Percentiles rank a stretch among this genome's conserved stretches.
Evolutionary conservation across 2,329 filamentous ascomycete species (phyloP).

Genomic region (Colletotrichum lupini): DNA sequence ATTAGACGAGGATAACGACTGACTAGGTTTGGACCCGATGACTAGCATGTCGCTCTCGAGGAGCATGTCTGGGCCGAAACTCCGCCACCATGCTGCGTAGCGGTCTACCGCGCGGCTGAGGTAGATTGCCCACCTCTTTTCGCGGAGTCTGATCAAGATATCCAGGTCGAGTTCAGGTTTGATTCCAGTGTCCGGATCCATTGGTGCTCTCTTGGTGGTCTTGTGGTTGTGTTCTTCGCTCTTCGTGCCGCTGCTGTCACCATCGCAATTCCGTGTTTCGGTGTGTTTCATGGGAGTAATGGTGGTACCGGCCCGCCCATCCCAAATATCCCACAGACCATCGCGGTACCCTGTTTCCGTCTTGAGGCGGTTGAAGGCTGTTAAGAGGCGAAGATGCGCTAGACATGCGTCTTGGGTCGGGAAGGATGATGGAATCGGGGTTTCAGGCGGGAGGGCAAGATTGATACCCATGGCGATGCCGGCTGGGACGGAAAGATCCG

Average conservation of each 20-base stretch:
- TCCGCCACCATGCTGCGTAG: slow-evolving; percentile 70
- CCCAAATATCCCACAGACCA: slow-evolving; percentile 69
- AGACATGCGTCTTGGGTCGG: slow-evolving; percentile 19
- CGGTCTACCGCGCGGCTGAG: slow-evolving; percentile 71
- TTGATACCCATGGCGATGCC: neutral
- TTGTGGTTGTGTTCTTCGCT: neutral
- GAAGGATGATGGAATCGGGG: too few species aligned
- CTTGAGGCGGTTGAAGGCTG: slow-evolving; percentile 70
- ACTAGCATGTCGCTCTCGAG: slow-evolving; percentile 41
- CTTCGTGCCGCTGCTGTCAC: neutral
- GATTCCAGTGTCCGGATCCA: neutral
- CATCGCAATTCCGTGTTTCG: neutral
- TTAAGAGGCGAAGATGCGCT: slow-evolving; percentile 73
- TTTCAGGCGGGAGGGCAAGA: neutral
- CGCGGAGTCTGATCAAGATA: slow-evolving; percentile 62
- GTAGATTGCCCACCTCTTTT: slow-evolving; percentile 76
- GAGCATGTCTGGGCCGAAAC: slow-evolving; percentile 42
- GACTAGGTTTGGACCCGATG: slow-evolving; percentile 7
- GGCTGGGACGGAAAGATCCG: neutral
- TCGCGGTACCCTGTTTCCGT: slow-evolving; percentile 69
- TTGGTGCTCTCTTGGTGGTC: neutral
- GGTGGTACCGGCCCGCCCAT: slow-evolving; percentile 48
- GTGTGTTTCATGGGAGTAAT: slow-evolving; percentile 20
- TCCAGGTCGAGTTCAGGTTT: slow-evolving; percentile 36
- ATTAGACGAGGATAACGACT: too few species aligned